Evolutionary conservation across 768 basidiomycete species (phyloP).

Genomic region (Collybia sp.): DNA sequence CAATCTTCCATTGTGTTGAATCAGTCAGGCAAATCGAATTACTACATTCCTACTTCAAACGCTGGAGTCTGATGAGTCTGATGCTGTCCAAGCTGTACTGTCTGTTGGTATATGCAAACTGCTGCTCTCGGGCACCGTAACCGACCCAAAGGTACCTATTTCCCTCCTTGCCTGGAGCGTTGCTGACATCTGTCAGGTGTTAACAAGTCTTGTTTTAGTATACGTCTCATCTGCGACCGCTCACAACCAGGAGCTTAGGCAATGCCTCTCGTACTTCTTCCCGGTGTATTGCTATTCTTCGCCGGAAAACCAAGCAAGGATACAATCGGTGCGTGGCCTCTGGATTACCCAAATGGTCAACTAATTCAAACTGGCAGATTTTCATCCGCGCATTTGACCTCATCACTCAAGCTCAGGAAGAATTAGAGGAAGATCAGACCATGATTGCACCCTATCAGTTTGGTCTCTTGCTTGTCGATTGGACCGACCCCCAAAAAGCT

Average conservation of each 20-base stretch:
- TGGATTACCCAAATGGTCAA: neutral
- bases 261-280: constrained; percentile 95
- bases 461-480: constrained; percentile 77
- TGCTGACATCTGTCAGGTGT: constrained; percentile 19
- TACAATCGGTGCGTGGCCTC: constrained; percentile 34
- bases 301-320: constrained; percentile 67
- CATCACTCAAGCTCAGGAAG: constrained; percentile 51
- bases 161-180: neutral
- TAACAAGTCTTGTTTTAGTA: constrained; percentile 39
- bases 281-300: constrained; percentile 92
- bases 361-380: constrained; percentile 39
- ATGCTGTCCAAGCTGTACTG: constrained; percentile 72
- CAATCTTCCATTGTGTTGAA: neutral
- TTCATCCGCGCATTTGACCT: constrained; percentile 66
- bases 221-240: constrained; percentile 87
- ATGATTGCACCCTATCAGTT: constrained; percentile 74
- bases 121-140: constrained; percentile 78
- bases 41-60: constrained; percentile 43
- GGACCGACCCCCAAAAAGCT: constrained; percentile 81
- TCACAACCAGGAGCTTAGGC: constrained; percentile 80
- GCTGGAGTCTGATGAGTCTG: constrained; percentile 63
- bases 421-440: constrained; percentile 66
- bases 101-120: constrained; percentile 87
- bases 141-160: constrained; percentile 63
- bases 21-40: constrained; percentile 31